Base-by-base conservation (phyloP, 176 grass and related monocot species). In the Musa schizocarpa region DNA sequence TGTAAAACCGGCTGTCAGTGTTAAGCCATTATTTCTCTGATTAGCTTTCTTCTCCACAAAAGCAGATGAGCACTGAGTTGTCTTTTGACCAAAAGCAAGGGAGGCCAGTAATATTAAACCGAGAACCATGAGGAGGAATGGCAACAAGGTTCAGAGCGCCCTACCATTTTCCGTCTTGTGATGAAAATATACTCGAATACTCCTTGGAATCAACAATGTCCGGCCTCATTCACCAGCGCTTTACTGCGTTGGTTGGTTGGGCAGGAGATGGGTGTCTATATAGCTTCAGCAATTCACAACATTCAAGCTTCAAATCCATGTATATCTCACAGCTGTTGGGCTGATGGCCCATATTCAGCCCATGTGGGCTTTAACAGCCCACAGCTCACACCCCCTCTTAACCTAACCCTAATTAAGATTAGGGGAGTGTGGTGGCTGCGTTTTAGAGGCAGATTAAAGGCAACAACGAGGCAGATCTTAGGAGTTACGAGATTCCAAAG, bases 71-170 rank as follows among this genome's bases (percentile, higher is more conserved):
- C 27, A 48, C 65, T 17, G 19, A 25, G 71, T 53, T 73, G 49
- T 73, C 71, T 27, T 73, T 73, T 73, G 71, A 73, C 20, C 22
- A 27, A 55, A 54, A 73, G 71, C 11, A 53, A 51, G n/a, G 54
- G 22, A 73, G 50, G 11, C 50, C 71, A 22, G 52, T 10, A 22
- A 22, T 73, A 25, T 55, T 54, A 73, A 55, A 26, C 16, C 10
- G 11, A 25, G 71, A 52, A 52, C 52, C 71, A 54, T 24, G 20
- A 23, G 51, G 70, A 61, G 19, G 57, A 61, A 61, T n/a, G 17
- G 57, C 17, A 61, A 61, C 57, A 61, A 21, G 57, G 57, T 21
- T 61, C 57, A 21, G 57, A 61, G 57, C 20, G 14, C 57, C 57
- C 57, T 20, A 61, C 57, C 57, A 61, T 21, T 11, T 55, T 16